Base-by-base conservation (phyloP, 495 filamentous ascomycete species). In the Podospora pseudoanserina region DNA sequence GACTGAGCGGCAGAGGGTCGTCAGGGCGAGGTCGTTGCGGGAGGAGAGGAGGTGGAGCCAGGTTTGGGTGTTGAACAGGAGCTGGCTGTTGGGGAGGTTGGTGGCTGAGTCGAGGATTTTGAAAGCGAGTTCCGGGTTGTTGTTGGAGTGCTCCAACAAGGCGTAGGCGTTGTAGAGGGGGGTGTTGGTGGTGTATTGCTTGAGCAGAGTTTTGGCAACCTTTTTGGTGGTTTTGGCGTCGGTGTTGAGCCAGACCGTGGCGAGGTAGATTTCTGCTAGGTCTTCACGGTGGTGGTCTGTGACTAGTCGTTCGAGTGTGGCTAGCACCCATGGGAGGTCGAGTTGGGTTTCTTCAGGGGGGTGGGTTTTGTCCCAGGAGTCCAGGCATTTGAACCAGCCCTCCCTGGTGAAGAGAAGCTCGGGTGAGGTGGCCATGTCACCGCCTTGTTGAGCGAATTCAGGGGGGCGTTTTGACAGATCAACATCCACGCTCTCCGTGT, bases 121-220 rank as follows among this genome's bases (percentile, higher is more conserved):
- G 23, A 84, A 76, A 28, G 91, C 87, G 63, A 84, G 77, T 5
- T 83, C 80, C 0, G 73, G 64, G 61, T 88, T 87, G 0, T 81
- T 83, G 62, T 82, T 84, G 32, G 83, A 82, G 71, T 81, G 86
- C 75, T 96, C 90, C 54, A 92, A 85, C 27, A 93, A 79, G 3
- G 90, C 90, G 69, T 93, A 94, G 0, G 87, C 87, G 71, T 93
- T 91, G 77, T 94, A 97, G 4, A 97, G 79, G 34, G 83, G 79
- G 9, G 92, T 75, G 72, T 85, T 91, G 0, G 88, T 83, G 2
- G 87, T 81, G 68, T 87, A 84, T 63, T 82, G 82, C 72, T 92
- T 94, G 13, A 97, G 75, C 0, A 96, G 76, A 1, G 73, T 78
- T 71, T 93, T 97, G 11, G 91, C 91, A 15, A 84, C 84, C 71